Base-by-base conservation (phyloP, 352 stramenopile species). In the Phytophthora nicotianae region DNA sequence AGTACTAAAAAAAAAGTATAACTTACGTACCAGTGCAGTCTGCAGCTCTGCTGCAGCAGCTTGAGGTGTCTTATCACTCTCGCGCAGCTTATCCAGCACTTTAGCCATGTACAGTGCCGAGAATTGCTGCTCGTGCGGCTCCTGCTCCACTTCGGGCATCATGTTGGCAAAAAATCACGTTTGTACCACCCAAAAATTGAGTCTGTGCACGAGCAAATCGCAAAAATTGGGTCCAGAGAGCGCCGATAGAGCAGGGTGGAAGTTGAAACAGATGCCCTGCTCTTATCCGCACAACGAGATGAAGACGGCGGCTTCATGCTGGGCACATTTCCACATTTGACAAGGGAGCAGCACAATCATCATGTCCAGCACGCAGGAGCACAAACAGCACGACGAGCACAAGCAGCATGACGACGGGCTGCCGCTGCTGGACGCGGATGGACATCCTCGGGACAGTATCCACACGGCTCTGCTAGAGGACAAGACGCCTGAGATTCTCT, bases 41-140 rank as follows among this genome's bases (percentile, higher is more conserved):
- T 80, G 61, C 23, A 86, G 50, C 43, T 79, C 64, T 0, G 7
- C 20, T 3, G 54, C 66, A 1, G 47, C 66, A 5, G 26, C 58
- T 19, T 65, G 38, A 16, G 69, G 54, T 33, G 60, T 72, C 41
- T 77, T 75, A 27, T 65, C 43, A 46, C 43, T 63, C 33, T 45
- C 48, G 5, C 52, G 49, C 24, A 79, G 55, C 14, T 69, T 76
- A 11, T 57, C 54, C 7, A 72, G 48, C 24, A 79, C n/a, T 19
- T 80, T 75, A 20, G 74, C 62, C 45, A 71, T 68, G 47, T 82
- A 86, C 21, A 91, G 68, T 32, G 70, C 74, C 1, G 64, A 58
- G 40, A 91, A 81, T 11, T 76, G 68, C 32, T 41, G 56, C 50
- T 68, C 50, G 21, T 59, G 43, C 29, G 16, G 33, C 27, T 21